Evolutionary conservation across 768 basidiomycete genomes (phyloP), one percentile per base, ranked within the genome.

Genomic region (Mrakia hoshinonis): DNA sequence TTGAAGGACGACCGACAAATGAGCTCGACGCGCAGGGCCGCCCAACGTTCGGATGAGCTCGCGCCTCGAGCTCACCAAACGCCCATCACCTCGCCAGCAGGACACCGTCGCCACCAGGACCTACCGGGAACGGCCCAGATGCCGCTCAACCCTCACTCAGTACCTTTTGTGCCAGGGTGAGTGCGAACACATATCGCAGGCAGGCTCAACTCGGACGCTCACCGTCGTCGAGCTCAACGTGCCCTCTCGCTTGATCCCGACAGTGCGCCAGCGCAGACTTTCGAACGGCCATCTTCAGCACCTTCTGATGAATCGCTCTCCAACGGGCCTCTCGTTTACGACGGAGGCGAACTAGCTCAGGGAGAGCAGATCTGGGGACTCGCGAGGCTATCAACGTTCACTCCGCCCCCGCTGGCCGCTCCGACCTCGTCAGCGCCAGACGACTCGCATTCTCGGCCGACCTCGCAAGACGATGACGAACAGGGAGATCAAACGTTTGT

Each of bases 111-210:
- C 22, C 9, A 10, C 10, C 4, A 58, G 26, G 11, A 7, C 3
- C 29, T 34, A 7, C 18, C 3, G n/a, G 6, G 3, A 58, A 18
- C 29, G 5, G n/a, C 26, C 9, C 15, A 46, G 47, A 66, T 66
- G 65, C 29, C 48, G 1, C 48, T 66, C 29, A 51, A 66, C 31
- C 65, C 65, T 9, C 26, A 29, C 3, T 66, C 65, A 0, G 51
- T 29, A 6, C 65, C 65, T 10, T 66, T 66, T n/a, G 65, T 66
- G 4, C 65, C 65, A 31, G 65, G 29, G 65, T 66, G 26, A 34
- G 65, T 48, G 15, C 15, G 0, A 2, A 3, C 22, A 38, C 24
- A 4, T 48, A 4, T 1, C 31, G 12, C 6, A 51, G 31, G n/a
- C n/a, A n/a, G n/a, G n/a, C n/a, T 24, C 2, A 39, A 20, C 18